Base-by-base conservation (phyloP, 768 basidiomycete species). In the Dendrothele bispora region DNA sequence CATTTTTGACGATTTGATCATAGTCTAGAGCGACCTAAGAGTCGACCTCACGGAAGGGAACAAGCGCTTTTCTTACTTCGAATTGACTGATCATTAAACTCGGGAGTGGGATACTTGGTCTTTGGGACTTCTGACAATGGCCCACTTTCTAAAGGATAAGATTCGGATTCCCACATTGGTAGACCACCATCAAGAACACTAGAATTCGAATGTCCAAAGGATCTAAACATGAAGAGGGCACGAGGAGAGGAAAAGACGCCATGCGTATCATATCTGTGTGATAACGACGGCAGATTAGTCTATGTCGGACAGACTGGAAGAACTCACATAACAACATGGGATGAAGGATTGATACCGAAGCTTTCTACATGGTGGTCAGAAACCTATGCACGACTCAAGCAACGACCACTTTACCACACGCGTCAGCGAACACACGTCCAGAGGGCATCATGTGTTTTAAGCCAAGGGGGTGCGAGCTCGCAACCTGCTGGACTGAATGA, bases 371-470 rank as follows among this genome's bases (percentile, higher is more conserved):
- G 41, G 30, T 18, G 22, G 50, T 15, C 38, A 27, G 41, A 22
- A 29, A 21, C 2, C 15, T 17, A 7, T 20, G 28, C 8, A 24
- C 24, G 52, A 38, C 51, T 2, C 18, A 14, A 28, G 32, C 18
- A 37, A 12, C 20, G 36, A 20, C 25, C 37, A 67, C 86, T 53
- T n/a, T 70, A 95, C 92, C 83, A 60, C 89, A 92, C 7, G 89
- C 85, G 47, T 79, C 73, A 21, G 86, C 84, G 64, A 98, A 98
- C 29, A 72, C 69, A 36, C 79, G 73, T 28, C 68, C 72, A 27
- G 73, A 67, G 15, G 97, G 97, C 78, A 98, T 84, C 94, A 98
- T 98, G 68, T 98, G 95, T 59, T 88, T 88, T 20, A 98, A 72
- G 11, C 88, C 89, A 4, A 95, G 75, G 44, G 84, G 78, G 61